Evolutionary conservation across 257 asterid genomes (phyloP).

Genomic region (Echium plantagineum): DNA sequence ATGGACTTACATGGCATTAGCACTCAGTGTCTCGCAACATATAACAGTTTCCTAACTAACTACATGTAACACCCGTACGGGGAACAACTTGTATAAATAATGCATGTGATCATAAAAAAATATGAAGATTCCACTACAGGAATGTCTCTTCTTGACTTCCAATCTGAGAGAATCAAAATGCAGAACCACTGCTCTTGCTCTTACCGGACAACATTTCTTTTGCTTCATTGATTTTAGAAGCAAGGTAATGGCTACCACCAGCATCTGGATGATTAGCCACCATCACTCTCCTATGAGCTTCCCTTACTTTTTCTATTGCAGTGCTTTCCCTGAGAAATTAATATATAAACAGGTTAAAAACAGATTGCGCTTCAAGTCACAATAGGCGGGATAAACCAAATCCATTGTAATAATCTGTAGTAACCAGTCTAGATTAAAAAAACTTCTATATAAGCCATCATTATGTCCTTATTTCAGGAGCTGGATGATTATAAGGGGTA

Average conservation of each 20-base stretch:
- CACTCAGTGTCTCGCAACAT: too few species aligned
- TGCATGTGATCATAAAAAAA: neutral
- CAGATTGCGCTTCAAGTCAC: neutral
- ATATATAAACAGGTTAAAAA: too few species aligned
- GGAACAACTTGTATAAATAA: neutral
- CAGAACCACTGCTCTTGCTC: conserved; percentile 26
- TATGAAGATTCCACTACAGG: neutral
- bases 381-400: neutral
- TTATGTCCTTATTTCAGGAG: neutral
- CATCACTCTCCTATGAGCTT: conserved; percentile 77
- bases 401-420: too few species aligned
- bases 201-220: conserved; percentile 52
- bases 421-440: too few species aligned
- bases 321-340: conserved; percentile 35
- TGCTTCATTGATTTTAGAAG: conserved; percentile 80
- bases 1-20: too few species aligned
- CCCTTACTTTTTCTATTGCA: conserved; percentile 42
- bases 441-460: too few species aligned
- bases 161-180: conserved; percentile 18
- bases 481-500: neutral
- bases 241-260: conserved; percentile 86
- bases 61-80: too few species aligned
- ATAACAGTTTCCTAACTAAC: too few species aligned
- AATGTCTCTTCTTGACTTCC: neutral
- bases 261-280: conserved; percentile 87